These are phyloP conservation scores for Quercus glauca DNA, from an alignment of 306 rosid genomes.

Conservation along the genomic window DNA sequence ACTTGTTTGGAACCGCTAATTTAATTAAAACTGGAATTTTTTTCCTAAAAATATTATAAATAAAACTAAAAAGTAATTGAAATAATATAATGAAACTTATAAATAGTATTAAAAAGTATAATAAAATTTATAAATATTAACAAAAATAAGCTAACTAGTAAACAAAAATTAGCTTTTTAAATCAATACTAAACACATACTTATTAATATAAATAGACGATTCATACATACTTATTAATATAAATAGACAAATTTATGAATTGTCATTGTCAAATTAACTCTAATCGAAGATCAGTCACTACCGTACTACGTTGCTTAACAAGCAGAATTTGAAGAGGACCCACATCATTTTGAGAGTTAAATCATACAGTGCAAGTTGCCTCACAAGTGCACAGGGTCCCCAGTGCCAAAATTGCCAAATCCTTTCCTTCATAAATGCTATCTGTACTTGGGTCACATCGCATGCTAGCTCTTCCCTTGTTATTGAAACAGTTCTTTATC, in stretches of 20 bases:
- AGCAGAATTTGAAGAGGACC: neutral
- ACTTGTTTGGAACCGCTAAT: accelerated
- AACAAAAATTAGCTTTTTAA: too few relatives aligned
- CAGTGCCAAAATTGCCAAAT: too few relatives aligned
- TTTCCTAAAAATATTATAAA: accelerated
- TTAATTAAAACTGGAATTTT: accelerated
- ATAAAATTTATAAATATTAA: accelerated
- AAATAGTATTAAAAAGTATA: too few relatives aligned
- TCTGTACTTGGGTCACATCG: neutral
- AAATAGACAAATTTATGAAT: too few relatives aligned
- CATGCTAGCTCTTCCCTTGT: neutral
- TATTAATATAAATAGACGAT: too few relatives aligned
- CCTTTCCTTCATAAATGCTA: neutral
- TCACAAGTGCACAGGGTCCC: neutral
- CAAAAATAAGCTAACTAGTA: accelerated
- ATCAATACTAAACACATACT: accelerated
- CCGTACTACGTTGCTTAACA: too few relatives aligned
- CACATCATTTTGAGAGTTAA: neutral
- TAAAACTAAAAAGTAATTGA: accelerated
- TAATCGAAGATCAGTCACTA: too few relatives aligned
- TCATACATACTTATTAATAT: too few relatives aligned
- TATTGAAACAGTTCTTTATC: neutral
- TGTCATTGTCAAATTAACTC: too few relatives aligned
- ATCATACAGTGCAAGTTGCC: neutral
- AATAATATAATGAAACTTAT: too few relatives aligned